Evolutionary conservation across 2,329 filamentous ascomycete genomes (phyloP).

Genomic region (Cercospora sesami): DNA sequence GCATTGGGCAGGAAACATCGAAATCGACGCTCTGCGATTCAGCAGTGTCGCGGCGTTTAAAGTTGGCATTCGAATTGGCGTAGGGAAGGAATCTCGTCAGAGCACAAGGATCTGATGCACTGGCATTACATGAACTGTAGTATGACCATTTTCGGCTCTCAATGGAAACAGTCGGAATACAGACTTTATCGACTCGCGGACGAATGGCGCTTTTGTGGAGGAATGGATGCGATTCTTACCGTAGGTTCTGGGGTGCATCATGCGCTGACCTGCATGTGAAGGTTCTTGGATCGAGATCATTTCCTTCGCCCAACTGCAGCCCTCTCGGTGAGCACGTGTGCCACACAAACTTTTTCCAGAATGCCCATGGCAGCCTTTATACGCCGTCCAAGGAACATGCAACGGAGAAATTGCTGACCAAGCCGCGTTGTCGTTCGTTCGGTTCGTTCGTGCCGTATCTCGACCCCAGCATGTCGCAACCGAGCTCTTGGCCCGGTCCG

Average conservation of each 20-base stretch:
- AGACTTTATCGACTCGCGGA: not conserved
- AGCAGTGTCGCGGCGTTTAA: conserved; percentile 9
- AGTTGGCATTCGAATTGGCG: conserved; percentile 11
- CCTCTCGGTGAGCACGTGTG: not conserved
- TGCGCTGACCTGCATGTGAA: not conserved
- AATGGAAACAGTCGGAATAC: conserved; percentile 1
- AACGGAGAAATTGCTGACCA: conserved; percentile 13
- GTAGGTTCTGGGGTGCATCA: not conserved
- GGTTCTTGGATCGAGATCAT: not conserved
- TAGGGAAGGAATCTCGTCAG: not conserved
- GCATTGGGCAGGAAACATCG: conserved; percentile 1
- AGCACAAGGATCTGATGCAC: conserved; percentile 5
- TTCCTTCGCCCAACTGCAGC: not conserved
- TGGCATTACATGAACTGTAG: conserved; percentile 5
- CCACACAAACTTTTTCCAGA: not conserved
- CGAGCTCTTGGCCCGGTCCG: conserved; percentile 12
- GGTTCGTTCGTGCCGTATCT: conserved; percentile 1
- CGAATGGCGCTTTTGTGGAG: not conserved
- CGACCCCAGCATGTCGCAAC: not conserved
- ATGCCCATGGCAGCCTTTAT: not conserved
- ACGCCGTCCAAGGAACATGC: not conserved
- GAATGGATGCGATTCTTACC: not conserved
- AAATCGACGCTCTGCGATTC: conserved; percentile 6
- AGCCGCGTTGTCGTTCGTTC: not conserved
- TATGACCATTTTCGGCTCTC: conserved; percentile 7